Percentiles rank a stretch among this genome's conserved stretches.
Conservation (phyloP, 1,139 yeast species). For the Debaryomyces udenii region DNA sequence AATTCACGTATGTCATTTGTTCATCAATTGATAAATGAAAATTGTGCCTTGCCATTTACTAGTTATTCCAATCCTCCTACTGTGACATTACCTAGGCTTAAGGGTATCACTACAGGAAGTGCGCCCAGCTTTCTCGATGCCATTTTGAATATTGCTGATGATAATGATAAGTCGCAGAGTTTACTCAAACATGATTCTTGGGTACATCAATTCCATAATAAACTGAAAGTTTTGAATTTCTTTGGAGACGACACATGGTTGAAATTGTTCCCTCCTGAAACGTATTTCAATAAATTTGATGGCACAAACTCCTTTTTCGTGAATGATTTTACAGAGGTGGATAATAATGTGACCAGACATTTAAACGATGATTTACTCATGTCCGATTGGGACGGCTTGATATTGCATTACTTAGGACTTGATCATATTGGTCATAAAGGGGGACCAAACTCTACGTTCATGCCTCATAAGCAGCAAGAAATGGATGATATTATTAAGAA, state of each 20-base stretch:
- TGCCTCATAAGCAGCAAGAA: conserved; percentile 81
- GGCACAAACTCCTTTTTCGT: conserved; percentile 96
- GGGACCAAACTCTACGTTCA: conserved; percentile 79
- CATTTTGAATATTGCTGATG: conserved; percentile 90
- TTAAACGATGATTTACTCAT: conserved; percentile 55
- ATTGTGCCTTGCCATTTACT: conserved; percentile 82
- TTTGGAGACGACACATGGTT: conserved; percentile 99
- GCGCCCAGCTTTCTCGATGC: conserved; percentile 85
- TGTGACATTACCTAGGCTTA: conserved; percentile 76
- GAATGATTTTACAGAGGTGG: conserved; percentile 92
- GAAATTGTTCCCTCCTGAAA: conserved; percentile 70
- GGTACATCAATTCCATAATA: conserved; percentile 63
- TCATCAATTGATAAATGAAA: conserved; percentile 65
- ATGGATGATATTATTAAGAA: conserved; percentile 71
- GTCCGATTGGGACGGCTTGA: conserved; percentile 76
- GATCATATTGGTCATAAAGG: conserved; percentile 98
- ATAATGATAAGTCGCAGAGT: conserved; percentile 73
- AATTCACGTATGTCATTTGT: conserved; percentile 64
- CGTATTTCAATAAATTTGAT: conserved; percentile 62
- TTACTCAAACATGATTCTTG: conserved; percentile 82
- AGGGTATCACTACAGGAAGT: conserved; percentile 81
- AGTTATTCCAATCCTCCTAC: conserved; percentile 90
- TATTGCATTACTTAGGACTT: conserved; percentile 87
- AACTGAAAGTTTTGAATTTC: conserved; percentile 62
- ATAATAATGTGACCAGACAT: conserved; percentile 89